These are phyloP conservation scores for Fraxinus xanthoxyloides DNA, from an alignment of 305 asterid genomes.

Conservation along the genomic window DNA sequence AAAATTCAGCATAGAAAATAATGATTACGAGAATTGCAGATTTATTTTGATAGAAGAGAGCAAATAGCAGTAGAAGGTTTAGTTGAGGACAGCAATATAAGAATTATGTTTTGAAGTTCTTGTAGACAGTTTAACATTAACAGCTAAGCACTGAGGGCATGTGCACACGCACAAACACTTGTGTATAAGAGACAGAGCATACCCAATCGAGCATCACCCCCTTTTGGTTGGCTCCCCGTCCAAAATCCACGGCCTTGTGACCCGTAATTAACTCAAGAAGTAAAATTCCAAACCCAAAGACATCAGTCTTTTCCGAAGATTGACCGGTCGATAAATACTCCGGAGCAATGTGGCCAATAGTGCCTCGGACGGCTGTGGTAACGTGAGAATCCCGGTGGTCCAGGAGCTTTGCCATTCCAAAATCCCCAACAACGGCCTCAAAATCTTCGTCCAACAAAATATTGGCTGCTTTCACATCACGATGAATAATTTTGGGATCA, in stretches of 20 bases:
- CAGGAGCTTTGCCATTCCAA: conserved; percentile 91
- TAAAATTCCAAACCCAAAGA: conserved; percentile 90
- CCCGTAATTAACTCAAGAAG: conserved; percentile 94
- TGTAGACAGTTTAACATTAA: not conserved
- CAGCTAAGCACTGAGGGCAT: not conserved
- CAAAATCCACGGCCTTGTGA: conserved; percentile 87
- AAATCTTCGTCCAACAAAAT: conserved; percentile 91
- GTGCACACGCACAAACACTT: not conserved
- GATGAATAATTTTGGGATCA: conserved; percentile 91
- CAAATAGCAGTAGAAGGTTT: not conserved
- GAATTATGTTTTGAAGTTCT: not conserved
- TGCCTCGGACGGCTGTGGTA: conserved; percentile 95
- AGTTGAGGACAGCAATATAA: not conserved
- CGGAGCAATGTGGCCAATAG: conserved; percentile 95
- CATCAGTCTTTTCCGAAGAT: conserved; percentile 95
- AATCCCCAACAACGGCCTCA: conserved; percentile 97
- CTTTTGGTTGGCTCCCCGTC: conserved; percentile 71
- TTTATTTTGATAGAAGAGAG: not conserved
- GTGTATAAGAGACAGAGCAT: conserved; percentile 4
- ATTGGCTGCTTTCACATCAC: conserved; percentile 97
- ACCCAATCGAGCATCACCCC: conserved; percentile 93
- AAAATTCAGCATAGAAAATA: not conserved
- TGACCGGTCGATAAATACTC: conserved; percentile 93
- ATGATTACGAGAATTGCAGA: not conserved
- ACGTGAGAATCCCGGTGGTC: conserved; percentile 93